Evolutionary conservation across 768 basidiomycete genomes (phyloP).

Genomic region (Tricholoma matsutake): DNA sequence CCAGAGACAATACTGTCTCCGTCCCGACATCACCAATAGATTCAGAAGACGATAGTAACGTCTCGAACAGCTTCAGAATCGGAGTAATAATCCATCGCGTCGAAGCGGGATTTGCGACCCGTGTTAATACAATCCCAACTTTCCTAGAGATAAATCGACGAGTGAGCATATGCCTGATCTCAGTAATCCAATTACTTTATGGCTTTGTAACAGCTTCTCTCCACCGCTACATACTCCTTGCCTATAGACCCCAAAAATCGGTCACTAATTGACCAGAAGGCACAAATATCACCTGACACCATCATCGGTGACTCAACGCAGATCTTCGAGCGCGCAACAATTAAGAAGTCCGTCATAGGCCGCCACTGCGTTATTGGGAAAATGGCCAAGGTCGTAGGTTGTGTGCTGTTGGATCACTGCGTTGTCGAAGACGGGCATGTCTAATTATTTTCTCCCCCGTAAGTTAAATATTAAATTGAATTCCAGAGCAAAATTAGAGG

Average conservation of each 20-base stretch:
- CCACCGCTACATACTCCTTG: conserved; percentile 47
- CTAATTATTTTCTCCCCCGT: neutral
- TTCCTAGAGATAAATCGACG: conserved; percentile 82
- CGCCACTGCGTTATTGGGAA: conserved; percentile 83
- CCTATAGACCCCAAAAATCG: conserved; percentile 62
- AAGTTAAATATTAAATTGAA: neutral
- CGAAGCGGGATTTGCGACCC: conserved; percentile 53
- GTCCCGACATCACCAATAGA: conserved; percentile 45
- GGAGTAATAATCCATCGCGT: conserved; percentile 59
- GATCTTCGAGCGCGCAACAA: conserved; percentile 72
- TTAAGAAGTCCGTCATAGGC: conserved; percentile 79
- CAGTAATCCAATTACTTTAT: neutral
- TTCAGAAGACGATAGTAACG: conserved; percentile 31
- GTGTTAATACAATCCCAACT: conserved; percentile 72
- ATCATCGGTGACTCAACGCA: conserved; percentile 81
- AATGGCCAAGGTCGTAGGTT: conserved; percentile 79
- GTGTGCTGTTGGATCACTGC: conserved; percentile 87
- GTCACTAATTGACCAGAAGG: conserved; percentile 72
- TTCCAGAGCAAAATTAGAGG: conserved; percentile 69
- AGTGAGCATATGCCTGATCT: conserved; percentile 37
- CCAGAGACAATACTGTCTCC: conserved; percentile 33
- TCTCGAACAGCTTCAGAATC: conserved; percentile 53
- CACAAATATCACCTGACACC: conserved; percentile 81
- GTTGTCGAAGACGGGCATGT: conserved; percentile 82
- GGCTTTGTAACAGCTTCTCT: conserved; percentile 42